Evolutionary conservation across 139 green algal species (phyloP).

Genomic region (Volvox africanus): DNA sequence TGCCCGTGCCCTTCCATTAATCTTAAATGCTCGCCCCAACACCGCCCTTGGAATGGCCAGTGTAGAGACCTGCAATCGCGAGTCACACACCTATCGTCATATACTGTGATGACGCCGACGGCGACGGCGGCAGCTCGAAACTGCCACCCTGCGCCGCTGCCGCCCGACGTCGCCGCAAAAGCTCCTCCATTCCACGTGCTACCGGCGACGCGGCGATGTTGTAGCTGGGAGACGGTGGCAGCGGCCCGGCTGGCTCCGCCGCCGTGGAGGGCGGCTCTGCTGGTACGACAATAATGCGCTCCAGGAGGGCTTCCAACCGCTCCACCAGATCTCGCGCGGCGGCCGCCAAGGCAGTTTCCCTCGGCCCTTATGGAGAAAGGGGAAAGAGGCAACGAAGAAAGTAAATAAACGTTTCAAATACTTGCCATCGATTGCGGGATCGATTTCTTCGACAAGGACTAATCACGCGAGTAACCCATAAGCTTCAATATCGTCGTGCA

Average conservation of each 20-base stretch:
- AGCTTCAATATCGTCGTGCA: too few species aligned
- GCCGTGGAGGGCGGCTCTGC: neutral
- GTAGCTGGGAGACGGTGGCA: neutral
- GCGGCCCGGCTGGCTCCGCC: neutral
- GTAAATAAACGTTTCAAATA: too few species aligned
- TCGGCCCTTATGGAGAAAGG: neutral
- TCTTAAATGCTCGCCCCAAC: too few species aligned
- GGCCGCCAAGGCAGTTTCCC: constrained; percentile 69
- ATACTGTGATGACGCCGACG: neutral
- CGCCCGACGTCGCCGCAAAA: neutral
- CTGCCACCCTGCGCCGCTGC: neutral
- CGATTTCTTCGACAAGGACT: too few species aligned
- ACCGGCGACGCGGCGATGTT: constrained; percentile 31
- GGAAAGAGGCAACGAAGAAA: too few species aligned
- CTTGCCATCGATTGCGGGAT: too few species aligned
- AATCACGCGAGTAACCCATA: too few species aligned
- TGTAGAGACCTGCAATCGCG: too few species aligned
- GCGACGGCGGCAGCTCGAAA: neutral
- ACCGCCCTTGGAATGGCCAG: too few species aligned
- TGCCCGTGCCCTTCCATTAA: too few species aligned
- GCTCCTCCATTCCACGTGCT: constrained; percentile 43
- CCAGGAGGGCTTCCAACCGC: constrained; percentile 80
- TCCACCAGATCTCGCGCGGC: constrained; percentile 70
- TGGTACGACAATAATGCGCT: constrained; percentile 48
- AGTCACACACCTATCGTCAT: constrained; percentile 47